A percentile compares a stretch with the other conserved stretches of the same genome.
Conservation (phyloP, 176 grass and related monocot species). For the Carex parvula region DNA sequence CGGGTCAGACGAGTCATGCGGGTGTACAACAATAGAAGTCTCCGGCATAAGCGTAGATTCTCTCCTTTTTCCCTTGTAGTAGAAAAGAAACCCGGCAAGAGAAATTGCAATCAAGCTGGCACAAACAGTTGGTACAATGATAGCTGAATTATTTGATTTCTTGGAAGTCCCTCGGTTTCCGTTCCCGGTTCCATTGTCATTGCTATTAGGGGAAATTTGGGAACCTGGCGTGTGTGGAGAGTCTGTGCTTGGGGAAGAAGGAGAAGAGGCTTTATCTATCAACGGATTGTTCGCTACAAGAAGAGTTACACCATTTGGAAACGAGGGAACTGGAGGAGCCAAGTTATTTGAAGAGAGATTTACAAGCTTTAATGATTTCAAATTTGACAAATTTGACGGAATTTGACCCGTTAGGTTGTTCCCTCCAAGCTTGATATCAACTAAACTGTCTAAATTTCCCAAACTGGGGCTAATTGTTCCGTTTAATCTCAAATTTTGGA, state of each 20-base stretch:
- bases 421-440: conserved; percentile 35
- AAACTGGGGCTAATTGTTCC: conserved; percentile 67
- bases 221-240: neutral
- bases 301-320: conserved; percentile 35
- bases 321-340: conserved; percentile 47
- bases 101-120: conserved; percentile 18
- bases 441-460: conserved; percentile 43
- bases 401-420: conserved; percentile 65
- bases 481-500: conserved; percentile 41
- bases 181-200: neutral
- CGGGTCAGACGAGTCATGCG: conserved; percentile 36
- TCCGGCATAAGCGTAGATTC: conserved; percentile 22
- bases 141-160: conserved; percentile 26
- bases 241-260: conserved; percentile 1
- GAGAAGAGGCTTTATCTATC: neutral
- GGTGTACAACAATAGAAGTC: conserved; percentile 52
- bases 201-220: neutral
- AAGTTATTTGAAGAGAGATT: conserved; percentile 70
- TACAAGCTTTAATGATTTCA: conserved; percentile 48
- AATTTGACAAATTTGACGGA: conserved; percentile 40
- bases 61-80: conserved; percentile 29
- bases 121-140: conserved; percentile 34
- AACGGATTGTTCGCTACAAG: conserved; percentile 40
- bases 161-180: conserved; percentile 6
- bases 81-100: conserved; percentile 18